These are phyloP conservation scores for Neopestalotiopsis rosae DNA, from an alignment of 2,329 filamentous ascomycete species.

Conservation along the genomic window DNA sequence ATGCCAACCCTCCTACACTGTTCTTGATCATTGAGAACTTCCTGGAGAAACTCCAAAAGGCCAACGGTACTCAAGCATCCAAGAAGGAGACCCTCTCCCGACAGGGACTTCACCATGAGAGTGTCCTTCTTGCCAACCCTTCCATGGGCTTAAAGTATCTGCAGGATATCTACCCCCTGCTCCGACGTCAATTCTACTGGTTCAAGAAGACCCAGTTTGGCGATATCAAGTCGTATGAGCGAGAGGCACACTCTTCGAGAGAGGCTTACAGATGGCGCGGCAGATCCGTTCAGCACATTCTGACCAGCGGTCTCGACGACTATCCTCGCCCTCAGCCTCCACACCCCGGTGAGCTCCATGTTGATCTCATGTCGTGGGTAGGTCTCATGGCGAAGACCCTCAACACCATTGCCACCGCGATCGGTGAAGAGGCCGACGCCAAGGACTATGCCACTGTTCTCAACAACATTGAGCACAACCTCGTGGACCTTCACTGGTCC, in stretches of 20 bases:
- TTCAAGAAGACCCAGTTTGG: slow-evolving; percentile 88
- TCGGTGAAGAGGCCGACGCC: slow-evolving; percentile 79
- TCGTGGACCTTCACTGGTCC: slow-evolving; percentile 94
- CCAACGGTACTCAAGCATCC: slow-evolving; percentile 51
- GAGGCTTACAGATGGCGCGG: slow-evolving; percentile 95
- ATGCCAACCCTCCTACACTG: slow-evolving; percentile 94
- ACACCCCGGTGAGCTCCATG: slow-evolving; percentile 91
- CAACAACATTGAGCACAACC: slow-evolving; percentile 80
- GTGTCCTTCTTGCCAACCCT: slow-evolving; percentile 69
- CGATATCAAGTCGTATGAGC: slow-evolving; percentile 88
- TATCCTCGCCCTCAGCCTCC: slow-evolving; percentile 91
- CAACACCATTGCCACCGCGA: slow-evolving; percentile 74
- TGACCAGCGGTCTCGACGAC: slow-evolving; percentile 92
- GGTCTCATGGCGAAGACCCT: slow-evolving; percentile 95
- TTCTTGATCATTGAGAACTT: slow-evolving; percentile 89
- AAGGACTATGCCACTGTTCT: slow-evolving; percentile 74
- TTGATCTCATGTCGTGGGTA: slow-evolving; percentile 95
- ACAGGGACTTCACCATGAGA: slow-evolving; percentile 56
- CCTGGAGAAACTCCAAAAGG: slow-evolving; percentile 73
- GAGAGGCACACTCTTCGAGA: slow-evolving; percentile 80
- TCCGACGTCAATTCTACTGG: slow-evolving; percentile 90
- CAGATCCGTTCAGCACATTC: slow-evolving; percentile 80
- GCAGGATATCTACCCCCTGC: slow-evolving; percentile 78
- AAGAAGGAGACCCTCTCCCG: slow-evolving; percentile 50
- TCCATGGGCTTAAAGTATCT: slow-evolving; percentile 75